A percentile compares a stretch with the other conserved stretches of the same genome.
Conservation (phyloP, 2,329 filamentous ascomycete species). For the Sporothrix globosa region DNA sequence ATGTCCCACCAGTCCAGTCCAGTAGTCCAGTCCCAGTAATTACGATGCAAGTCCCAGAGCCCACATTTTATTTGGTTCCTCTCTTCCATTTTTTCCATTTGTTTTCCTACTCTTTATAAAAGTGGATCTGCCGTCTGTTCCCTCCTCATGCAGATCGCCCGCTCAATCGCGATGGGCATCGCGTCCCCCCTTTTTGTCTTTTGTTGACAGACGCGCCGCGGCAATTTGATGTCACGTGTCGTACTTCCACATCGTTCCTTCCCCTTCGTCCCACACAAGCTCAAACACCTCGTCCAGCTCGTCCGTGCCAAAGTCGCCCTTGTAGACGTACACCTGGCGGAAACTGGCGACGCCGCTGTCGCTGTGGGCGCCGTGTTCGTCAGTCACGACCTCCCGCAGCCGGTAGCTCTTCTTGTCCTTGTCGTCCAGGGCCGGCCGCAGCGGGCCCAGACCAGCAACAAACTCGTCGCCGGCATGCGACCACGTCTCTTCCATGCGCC, state of each 20-base stretch:
- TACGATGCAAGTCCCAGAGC: not conserved
- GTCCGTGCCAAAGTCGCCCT: conserved; percentile 46
- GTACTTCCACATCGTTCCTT: not conserved
- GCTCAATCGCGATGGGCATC: not conserved
- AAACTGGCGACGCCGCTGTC: conserved; percentile 38
- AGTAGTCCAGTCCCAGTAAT: not conserved
- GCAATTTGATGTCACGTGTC: conserved; percentile 1
- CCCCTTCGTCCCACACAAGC: conserved; percentile 48
- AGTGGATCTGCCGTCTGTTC: conserved; percentile 2
- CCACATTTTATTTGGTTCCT: conserved; percentile 11
- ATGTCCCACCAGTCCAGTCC: not conserved
- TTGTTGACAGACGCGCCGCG: not conserved
- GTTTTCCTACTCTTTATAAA: not conserved
- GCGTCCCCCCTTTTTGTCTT: not conserved
- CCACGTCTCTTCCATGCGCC: conserved; percentile 60
- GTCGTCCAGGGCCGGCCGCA: conserved; percentile 46
- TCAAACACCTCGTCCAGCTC: conserved; percentile 55
- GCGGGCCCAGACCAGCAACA: conserved; percentile 58
- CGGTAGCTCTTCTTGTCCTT: conserved; percentile 57
- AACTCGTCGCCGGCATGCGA: conserved; percentile 52
- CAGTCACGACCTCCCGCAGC: conserved; percentile 51
- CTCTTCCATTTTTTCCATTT: not conserved
- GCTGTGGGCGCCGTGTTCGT: conserved; percentile 38
- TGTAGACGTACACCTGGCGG: conserved; percentile 59
- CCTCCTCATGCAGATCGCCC: conserved; percentile 17